A percentile compares a stretch with the other conserved stretches of the same genome.
Conservation (phyloP, 2,329 filamentous ascomycete genomes). For the Pestalotiopsis sp. region DNA sequence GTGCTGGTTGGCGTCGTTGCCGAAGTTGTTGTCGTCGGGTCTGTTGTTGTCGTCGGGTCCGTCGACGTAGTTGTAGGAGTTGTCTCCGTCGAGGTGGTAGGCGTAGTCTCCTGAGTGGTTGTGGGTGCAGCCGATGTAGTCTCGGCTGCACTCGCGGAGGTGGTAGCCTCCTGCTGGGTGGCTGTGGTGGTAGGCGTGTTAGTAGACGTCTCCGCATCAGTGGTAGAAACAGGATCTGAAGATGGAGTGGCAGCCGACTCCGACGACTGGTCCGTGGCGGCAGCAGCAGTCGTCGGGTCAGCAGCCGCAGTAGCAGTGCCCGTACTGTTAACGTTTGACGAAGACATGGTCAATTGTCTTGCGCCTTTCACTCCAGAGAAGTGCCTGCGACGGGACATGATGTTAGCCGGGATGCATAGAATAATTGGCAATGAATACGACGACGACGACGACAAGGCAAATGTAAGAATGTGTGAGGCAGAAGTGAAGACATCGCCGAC, state of each 20-base stretch:
- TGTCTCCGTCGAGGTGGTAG: not conserved
- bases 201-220: slow-evolving; percentile 8
- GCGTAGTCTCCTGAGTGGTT: not conserved
- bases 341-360: slow-evolving; percentile 18
- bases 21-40: slow-evolving; percentile 16
- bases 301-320: slow-evolving; percentile 2
- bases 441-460: not conserved
- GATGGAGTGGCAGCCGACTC: slow-evolving; percentile 1
- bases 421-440: not conserved
- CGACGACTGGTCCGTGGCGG: not conserved
- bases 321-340: slow-evolving; percentile 17
- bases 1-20: slow-evolving; percentile 13
- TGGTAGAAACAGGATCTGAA: slow-evolving; percentile 1
- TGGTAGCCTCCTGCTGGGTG: not conserved
- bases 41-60: not conserved
- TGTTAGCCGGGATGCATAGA: slow-evolving; percentile 8
- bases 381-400: slow-evolving; percentile 12
- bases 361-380: slow-evolving; percentile 12
- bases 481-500: not conserved
- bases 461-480: not conserved
- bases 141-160: slow-evolving; percentile 12
- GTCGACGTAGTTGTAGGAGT: slow-evolving; percentile 14
- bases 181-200: slow-evolving; percentile 11
- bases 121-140: slow-evolving; percentile 11
- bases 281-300: slow-evolving; percentile 8